Base-by-base conservation (phyloP, 2,329 filamentous ascomycete species). In the Lomentospora prolificans region DNA sequence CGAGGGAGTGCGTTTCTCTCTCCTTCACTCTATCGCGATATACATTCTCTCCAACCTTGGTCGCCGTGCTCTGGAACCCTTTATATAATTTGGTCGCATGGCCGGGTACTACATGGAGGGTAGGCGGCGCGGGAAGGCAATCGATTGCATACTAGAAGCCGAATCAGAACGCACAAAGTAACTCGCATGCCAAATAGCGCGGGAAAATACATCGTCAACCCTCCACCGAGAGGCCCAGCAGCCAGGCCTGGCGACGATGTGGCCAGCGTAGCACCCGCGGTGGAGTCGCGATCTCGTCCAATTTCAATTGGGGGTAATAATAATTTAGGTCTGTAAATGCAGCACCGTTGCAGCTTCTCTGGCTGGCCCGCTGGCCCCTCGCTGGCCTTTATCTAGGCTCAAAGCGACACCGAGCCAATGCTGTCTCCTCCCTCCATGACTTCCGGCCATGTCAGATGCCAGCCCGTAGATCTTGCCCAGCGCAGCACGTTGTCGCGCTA, bases 391-490 rank as follows among this genome's bases (percentile, higher is more conserved):
- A 33, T 33, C 31, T 39, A 22, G 14, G 25, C 51, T 39, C 31
- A 41, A 53, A 19, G 30, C 10, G 30, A 53, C 14, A 53, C 51
- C 51, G 51, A 53, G 51, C 19, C 51, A 53, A 27, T 25, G 25
- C 30, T 3, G 4, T 12, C 25, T 19, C 22, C 8, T 41, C 51
- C n/a, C 51, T 14, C 51, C 51, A 25, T 25, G 17, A 12, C 22
- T n/a, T 27, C 27, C 10, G 30, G 17, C 22, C 7, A 17, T 25
- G 24, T 28, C n/a, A n/a, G 25, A 12, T 19, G 30, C 22, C 51
- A 41, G 31, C 31, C 51, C 30, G 22, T 41, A 53, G 51, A 53
- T 53, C 51, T 39, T 39, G 17, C 7, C 22, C 30, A 36, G 30
- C 31, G 30, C 31, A 39, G 51, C 51, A 53, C 51, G 51, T 53